These are phyloP conservation scores for Caryopteris hybrid DNA, from an alignment of 305 asterid genomes.

Conservation along the genomic window DNA sequence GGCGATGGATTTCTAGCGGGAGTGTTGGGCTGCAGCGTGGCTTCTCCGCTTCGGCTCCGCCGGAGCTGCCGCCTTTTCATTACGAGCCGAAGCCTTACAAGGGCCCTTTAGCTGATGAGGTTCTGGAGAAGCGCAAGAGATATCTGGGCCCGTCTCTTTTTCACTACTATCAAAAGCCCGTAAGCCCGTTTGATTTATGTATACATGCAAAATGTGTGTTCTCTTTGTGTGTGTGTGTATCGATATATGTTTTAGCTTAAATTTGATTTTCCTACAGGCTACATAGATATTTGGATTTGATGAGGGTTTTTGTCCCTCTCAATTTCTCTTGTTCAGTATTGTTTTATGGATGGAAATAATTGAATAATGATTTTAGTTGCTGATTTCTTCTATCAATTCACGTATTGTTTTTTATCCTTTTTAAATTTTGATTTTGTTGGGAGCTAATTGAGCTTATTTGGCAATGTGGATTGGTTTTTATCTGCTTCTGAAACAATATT, in stretches of 20 bases:
- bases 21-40: conserved; percentile 30
- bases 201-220: neutral
- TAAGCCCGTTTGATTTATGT: conserved; percentile 20
- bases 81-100: conserved; percentile 67
- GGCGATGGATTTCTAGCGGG: conserved; percentile 21
- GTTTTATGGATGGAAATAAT: neutral
- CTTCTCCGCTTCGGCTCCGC: conserved; percentile 41
- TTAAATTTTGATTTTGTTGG: neutral
- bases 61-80: conserved; percentile 68
- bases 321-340: neutral
- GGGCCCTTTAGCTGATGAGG: conserved; percentile 79
- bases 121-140: conserved; percentile 66
- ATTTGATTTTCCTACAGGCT: neutral
- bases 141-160: conserved; percentile 87
- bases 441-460: neutral
- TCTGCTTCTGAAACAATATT: neutral
- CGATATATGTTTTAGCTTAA: neutral
- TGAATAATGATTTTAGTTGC: neutral
- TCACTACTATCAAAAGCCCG: conserved; percentile 83
- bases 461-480: neutral
- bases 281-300: neutral
- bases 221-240: neutral
- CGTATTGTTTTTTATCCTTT: neutral
- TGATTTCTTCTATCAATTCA: neutral
- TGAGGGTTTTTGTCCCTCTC: neutral